These are phyloP conservation scores for Trypanosomatidae sp. DNA, from an alignment of 208 protist genomes.

Conservation along the genomic window DNA sequence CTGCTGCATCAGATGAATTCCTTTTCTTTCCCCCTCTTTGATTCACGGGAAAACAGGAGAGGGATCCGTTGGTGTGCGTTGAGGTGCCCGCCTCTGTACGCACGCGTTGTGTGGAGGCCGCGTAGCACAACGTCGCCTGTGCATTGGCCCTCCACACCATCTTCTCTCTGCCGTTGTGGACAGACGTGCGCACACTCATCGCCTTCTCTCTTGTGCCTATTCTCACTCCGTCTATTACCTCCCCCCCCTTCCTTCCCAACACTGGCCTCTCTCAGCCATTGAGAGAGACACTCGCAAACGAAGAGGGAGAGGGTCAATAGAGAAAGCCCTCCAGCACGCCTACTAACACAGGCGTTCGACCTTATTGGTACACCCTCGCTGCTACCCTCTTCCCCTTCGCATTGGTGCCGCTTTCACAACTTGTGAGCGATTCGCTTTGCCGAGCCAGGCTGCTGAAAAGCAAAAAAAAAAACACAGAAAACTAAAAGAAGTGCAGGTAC, in stretches of 20 bases:
- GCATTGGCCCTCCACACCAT: background rate
- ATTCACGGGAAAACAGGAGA: background rate
- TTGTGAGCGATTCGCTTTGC: background rate
- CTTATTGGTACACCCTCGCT: background rate
- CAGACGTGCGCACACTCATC: background rate
- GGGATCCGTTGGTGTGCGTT: no score
- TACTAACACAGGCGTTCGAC: background rate
- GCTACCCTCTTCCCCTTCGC: background rate
- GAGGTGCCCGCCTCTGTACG: background rate
- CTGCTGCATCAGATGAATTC: background rate
- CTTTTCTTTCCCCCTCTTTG: background rate
- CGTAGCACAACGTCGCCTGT: background rate
- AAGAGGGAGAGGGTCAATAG: background rate
- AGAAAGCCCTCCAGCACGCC: background rate
- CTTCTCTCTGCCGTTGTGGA: background rate
- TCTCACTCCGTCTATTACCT: background rate
- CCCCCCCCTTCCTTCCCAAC: background rate
- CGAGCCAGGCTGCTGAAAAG: background rate
- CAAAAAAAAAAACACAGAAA: background rate
- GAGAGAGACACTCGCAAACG: background rate
- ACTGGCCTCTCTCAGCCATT: background rate
- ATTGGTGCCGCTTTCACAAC: background rate
- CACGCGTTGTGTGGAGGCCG: background rate
- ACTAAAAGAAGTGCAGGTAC: background rate
- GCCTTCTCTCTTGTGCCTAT: background rate